Evolutionary conservation across 164 flowering plant genomes (phyloP).

Genomic region (Macadamia integrifolia): DNA sequence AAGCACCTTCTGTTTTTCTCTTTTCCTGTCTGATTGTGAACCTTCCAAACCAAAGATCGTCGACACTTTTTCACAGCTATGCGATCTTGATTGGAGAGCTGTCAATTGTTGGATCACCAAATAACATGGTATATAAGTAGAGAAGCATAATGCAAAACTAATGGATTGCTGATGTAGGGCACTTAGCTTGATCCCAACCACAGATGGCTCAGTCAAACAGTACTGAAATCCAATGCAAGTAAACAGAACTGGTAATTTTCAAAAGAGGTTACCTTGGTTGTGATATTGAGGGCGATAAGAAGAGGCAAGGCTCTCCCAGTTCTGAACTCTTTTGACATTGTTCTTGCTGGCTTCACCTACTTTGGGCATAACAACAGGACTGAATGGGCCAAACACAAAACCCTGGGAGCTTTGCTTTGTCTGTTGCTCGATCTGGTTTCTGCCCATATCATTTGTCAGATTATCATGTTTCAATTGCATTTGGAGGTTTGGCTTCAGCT

Average conservation of each 20-base stretch:
- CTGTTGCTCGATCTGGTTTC: slow-evolving; percentile 19
- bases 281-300: slow-evolving; percentile 71
- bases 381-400: slow-evolving; percentile 81
- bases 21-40: too few relatives aligned
- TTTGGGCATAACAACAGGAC: slow-evolving; percentile 42
- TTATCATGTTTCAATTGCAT: slow-evolving; percentile 28
- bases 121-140: too few relatives aligned
- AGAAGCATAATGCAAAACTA: too few relatives aligned
- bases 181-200: too few relatives aligned
- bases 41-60: too few relatives aligned
- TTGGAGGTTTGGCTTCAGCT: slow-evolving; percentile 15
- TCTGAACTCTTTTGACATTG: slow-evolving; percentile 27
- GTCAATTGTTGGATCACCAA: too few relatives aligned
- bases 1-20: not conserved
- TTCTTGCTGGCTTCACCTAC: slow-evolving; percentile 20
- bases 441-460: slow-evolving; percentile 18
- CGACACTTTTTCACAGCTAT: too few relatives aligned
- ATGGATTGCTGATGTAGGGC: too few relatives aligned
- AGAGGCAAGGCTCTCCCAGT: slow-evolving; percentile 64
- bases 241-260: not conserved
- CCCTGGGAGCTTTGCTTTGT: slow-evolving; percentile 27
- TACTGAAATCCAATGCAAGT: too few relatives aligned
- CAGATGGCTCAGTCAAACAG: too few relatives aligned
- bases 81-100: too few relatives aligned
- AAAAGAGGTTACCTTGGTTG: slow-evolving; percentile 58